These are phyloP conservation scores for Trematosphaeria pertusa DNA, from an alignment of 2,329 filamentous ascomycete genomes.

Conservation along the genomic window DNA sequence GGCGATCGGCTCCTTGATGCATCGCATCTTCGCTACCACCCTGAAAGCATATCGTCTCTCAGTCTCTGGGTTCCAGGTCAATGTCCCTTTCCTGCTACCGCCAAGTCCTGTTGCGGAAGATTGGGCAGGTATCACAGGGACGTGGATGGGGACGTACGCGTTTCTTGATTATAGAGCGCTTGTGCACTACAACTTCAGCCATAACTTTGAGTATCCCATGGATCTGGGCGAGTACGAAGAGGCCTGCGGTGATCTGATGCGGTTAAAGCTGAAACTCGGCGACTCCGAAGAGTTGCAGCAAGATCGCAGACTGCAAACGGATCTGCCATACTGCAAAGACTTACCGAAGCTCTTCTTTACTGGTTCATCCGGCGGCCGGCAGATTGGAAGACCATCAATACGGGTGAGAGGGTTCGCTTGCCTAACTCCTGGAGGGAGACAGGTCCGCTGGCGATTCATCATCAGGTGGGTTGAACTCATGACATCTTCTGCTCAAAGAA, in stretches of 20 bases:
- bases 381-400: conserved; percentile 16
- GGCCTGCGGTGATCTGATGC: conserved; percentile 27
- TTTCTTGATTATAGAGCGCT: conserved; percentile 31
- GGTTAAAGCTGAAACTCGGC: conserved; percentile 19
- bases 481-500: too few relatives aligned
- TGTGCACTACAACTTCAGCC: conserved; percentile 28
- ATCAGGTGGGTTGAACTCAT: conserved; percentile 19
- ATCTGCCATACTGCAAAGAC: conserved; percentile 29
- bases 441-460: conserved; percentile 33
- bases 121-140: conserved; percentile 29
- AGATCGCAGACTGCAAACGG: conserved; percentile 21
- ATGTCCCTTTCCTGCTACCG: conserved; percentile 17
- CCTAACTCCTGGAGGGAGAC: conserved; percentile 20
- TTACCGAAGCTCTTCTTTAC: conserved; percentile 28
- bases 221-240: conserved; percentile 21
- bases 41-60: conserved; percentile 6
- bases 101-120: conserved; percentile 13
- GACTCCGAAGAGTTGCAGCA: conserved; percentile 21
- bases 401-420: conserved; percentile 21
- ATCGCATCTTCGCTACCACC: conserved; percentile 20
- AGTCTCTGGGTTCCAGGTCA: conserved; percentile 22
- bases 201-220: conserved; percentile 19
- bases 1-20: conserved; percentile 29
- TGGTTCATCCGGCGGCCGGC: conserved; percentile 20
- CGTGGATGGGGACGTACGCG: conserved; percentile 30